Conservation (phyloP, 352 stramenopile genomes). For the Phytophthora kernoviae region DNA sequence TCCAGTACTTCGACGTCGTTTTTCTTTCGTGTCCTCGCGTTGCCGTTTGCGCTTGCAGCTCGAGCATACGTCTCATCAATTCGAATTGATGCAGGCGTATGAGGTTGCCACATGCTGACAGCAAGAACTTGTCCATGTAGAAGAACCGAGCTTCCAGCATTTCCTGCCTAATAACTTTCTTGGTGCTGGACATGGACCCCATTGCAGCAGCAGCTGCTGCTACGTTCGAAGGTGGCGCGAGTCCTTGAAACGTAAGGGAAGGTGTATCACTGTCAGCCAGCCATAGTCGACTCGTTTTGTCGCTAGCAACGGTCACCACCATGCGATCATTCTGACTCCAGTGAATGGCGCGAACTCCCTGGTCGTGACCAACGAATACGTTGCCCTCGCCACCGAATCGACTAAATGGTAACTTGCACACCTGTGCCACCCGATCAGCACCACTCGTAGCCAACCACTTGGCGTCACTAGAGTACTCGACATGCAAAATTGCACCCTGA, state of each 20-base stretch:
- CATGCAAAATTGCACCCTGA: constrained; percentile 65
- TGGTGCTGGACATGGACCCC: constrained; percentile 41
- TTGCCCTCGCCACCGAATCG: constrained; percentile 70
- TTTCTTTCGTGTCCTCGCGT: constrained; percentile 27
- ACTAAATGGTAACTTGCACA: constrained; percentile 74
- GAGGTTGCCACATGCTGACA: constrained; percentile 68
- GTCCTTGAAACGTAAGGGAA: constrained; percentile 62
- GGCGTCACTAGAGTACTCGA: constrained; percentile 82
- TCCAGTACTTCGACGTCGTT: constrained; percentile 46
- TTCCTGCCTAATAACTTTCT: constrained; percentile 57
- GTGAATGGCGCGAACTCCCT: constrained; percentile 63
- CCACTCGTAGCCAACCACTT: constrained; percentile 75
- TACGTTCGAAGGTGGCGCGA: constrained; percentile 32
- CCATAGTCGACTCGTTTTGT: constrained; percentile 79
- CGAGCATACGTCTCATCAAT: constrained; percentile 60
- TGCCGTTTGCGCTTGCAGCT: constrained; percentile 30
- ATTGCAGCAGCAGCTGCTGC: constrained; percentile 35
- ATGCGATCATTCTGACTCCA: constrained; percentile 81
- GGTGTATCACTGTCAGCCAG: constrained; percentile 60
- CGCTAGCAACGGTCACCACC: constrained; percentile 67
- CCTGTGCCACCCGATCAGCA: constrained; percentile 64
- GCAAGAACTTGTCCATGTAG: constrained; percentile 90
- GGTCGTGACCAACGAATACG: constrained; percentile 72
- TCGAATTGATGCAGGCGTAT: constrained; percentile 79
- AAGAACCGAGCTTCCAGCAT: constrained; percentile 80